A percentile compares a stretch with the other conserved stretches of the same genome.
Conservation (phyloP, 176 grass and related monocot genomes). For the Rhynchospora tenuis region DNA sequence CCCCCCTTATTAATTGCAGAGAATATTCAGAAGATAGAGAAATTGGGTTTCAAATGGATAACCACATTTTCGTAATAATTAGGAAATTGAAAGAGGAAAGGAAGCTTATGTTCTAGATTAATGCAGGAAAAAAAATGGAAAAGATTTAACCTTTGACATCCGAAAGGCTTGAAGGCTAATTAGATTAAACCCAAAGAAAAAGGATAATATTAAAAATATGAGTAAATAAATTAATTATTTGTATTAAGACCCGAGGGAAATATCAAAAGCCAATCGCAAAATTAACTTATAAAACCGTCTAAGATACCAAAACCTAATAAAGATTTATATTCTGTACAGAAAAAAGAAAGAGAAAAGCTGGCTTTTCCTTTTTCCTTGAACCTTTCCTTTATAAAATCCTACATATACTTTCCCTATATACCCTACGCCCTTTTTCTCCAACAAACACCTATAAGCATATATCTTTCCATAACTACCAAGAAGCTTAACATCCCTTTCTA, state of each 20-base stretch:
- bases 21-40: neutral
- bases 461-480: constrained; percentile 26
- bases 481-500: constrained; percentile 23
- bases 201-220: neutral
- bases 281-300: neutral
- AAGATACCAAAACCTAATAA: constrained; percentile 22
- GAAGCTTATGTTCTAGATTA: neutral
- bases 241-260: neutral
- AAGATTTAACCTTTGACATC: neutral
- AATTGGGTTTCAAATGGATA: neutral
- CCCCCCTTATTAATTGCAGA: neutral
- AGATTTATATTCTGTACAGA: constrained; percentile 26
- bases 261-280: constrained; percentile 9
- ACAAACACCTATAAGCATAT: constrained; percentile 24
- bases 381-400: constrained; percentile 29
- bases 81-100: neutral
- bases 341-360: constrained; percentile 23
- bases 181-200: neutral
- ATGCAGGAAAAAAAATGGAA: neutral
- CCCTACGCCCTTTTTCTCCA: constrained; percentile 17
- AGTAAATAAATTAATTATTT: neutral
- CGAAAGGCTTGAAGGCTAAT: neutral
- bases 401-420: constrained; percentile 26
- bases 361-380: constrained; percentile 13
- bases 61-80: constrained; percentile 3